A percentile compares a stretch with the other conserved stretches of the same genome.
Evolutionary conservation across 1,284 basidiomycete genomes (phyloP).

Genomic region (Macrocystidia cucumis): DNA sequence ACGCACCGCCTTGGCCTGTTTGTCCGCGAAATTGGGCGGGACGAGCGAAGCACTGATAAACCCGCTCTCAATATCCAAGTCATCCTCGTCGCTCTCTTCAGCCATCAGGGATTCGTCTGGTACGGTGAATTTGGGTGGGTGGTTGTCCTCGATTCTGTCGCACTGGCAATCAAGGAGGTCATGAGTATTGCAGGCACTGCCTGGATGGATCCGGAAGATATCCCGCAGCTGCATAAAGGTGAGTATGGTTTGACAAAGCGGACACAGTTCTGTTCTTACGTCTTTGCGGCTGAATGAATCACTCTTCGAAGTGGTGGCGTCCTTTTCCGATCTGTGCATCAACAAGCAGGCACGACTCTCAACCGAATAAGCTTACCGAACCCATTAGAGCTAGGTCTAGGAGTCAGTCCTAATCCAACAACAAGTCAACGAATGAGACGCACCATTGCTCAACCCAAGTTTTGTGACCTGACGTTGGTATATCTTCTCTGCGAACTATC

Average conservation of each 20-base stretch:
- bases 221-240: constrained; percentile 59
- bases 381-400: constrained; percentile 51
- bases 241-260: constrained; percentile 1
- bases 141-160: constrained; percentile 20
- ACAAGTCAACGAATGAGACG: constrained; percentile 9
- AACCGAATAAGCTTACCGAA: constrained; percentile 30
- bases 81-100: constrained; percentile 22
- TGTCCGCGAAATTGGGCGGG: constrained; percentile 36
- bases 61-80: constrained; percentile 26
- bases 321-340: constrained; percentile 26
- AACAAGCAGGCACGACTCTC: constrained; percentile 10
- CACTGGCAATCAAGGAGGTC: constrained; percentile 79
- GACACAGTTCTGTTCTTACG: constrained; percentile 32
- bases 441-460: constrained; percentile 84
- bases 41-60: constrained; percentile 74
- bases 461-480: constrained; percentile 96
- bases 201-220: constrained; percentile 82
- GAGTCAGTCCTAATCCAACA: constrained; percentile 9
- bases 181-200: constrained; percentile 88
- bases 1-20: constrained; percentile 48
- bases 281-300: constrained; percentile 90
- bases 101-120: constrained; percentile 13
- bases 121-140: constrained; percentile 11
- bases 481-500: constrained; percentile 62
- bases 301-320: constrained; percentile 49